Base-by-base conservation (phyloP, 345 rosid genomes). In the Physaria fendleri region DNA sequence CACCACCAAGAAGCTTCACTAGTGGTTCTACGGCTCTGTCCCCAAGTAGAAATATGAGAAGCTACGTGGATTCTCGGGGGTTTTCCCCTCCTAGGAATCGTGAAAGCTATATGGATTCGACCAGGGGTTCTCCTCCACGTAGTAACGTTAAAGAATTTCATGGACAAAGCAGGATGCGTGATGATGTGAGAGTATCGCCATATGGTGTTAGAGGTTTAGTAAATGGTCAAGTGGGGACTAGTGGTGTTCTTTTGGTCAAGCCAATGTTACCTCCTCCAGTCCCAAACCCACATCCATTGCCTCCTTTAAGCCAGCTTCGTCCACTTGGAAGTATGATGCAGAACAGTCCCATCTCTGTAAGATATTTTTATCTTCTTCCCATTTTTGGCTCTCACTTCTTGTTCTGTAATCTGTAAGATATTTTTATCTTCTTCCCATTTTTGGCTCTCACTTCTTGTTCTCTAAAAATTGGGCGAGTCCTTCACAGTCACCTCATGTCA, bases 281-380 rank as follows among this genome's bases (percentile, higher is more conserved):
- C 12, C 58, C 77, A 24, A 89, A 79, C 74, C 82, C 87, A 59
- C 62, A 65, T 24, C 77, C 69, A 32, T 75, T 80, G 21, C 75
- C 86, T 35, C 60, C 75, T 34, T 57, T 71, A 24, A 69, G 76
- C 27, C 87, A 75, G 68, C 71, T 74, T 71, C 86, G 78, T 71
- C 81, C 82, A 16, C 65, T 82, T 3, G 72, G 76, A 48, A 67
- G 75, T 24, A 40, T 72, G 43, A 33, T 77, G 50, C 91, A 73
- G 68, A 81, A 76, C 73, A 68, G 66, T 69, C 63, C 84, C 46
- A 79, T 74, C 64, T 12, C 56, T 69, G 99, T 93, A 87, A 41
- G 64, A 44, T 64, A 56, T 66, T 66, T 56, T 32, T n/a, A 4
- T 45, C 42, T 54, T 47, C 53, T n/a, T 53, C 57, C 47, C 62